Evolutionary conservation across 2,329 filamentous ascomycete genomes (phyloP), one percentile per base, ranked within the genome.

Genomic region (Fusarium sp.): DNA sequence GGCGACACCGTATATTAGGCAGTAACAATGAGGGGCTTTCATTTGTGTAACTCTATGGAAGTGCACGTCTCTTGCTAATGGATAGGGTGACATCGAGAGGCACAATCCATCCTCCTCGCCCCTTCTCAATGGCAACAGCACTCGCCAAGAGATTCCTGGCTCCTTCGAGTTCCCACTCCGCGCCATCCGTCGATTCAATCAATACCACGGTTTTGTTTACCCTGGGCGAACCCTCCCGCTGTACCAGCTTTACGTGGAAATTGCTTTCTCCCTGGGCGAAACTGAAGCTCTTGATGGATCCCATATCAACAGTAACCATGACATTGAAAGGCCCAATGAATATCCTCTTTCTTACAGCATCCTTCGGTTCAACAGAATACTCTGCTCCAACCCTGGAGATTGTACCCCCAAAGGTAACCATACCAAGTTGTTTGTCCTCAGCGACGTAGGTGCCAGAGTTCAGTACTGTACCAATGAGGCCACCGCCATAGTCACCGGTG

Each of bases 401-500:
- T 4, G 83, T 81, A 0, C 87, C 88, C 0, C 88, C 88, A 63
- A 87, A 89, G 1, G 82, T 85, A 5, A 86, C 76, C n/a, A 87
- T 75, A 0, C 88, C 87, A 8, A 87, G 81, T 3, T 81, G 80
- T 0, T 77, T 62, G 63, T 88, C 84, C 0, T 85, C 72, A 1
- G 84, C 83, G 10, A 90, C 79, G 62, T 89, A 90, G 0, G 85
- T 85, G 0, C 84, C 85, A 8, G 86, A 84, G 2, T 85, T 87
- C 2, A 89, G 79, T 0, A 84, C 83, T 50, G 88, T 78, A 0
- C 88, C 89, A 0, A 90, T 64, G 66, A 90, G 89, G 5, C 85
- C 86, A 0, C 84, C 85, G 0, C 89, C 89, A 63, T 90, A 90
- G 76, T 91, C 89, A 3, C 89, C 88, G 14, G 84, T 87, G 69